phyloP scores from a whole-genome alignment of 2,329 filamentous ascomycete genomes.

The Monilinia polystroma region DNA sequence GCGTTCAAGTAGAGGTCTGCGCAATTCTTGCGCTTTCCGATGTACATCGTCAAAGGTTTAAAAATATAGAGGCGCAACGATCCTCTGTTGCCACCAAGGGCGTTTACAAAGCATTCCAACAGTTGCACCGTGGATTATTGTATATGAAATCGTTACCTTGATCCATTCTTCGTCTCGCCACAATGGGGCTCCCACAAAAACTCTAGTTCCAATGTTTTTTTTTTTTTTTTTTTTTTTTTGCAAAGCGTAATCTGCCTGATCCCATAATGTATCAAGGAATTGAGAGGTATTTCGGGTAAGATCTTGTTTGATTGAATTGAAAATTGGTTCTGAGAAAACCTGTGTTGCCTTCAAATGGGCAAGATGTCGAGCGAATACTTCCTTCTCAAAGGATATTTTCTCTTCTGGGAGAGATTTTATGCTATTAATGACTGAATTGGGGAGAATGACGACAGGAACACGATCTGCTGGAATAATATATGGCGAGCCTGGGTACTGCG shows the following conservation, averaged over 20 bases:
- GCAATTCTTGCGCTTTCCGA: slow-evolving; percentile 7
- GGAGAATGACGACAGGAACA: slow-evolving; percentile 13
- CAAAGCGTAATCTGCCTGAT: slow-evolving; percentile 31
- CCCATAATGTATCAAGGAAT: slow-evolving; percentile 31
- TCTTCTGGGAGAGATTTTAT: slow-evolving; percentile 18
- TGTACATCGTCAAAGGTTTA: background rate
- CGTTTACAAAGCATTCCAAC: slow-evolving; percentile 13
- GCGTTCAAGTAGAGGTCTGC: background rate
- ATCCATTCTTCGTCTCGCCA: slow-evolving; percentile 36
- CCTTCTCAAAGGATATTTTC: slow-evolving; percentile 16
- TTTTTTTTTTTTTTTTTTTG: slow-evolving; percentile 30
- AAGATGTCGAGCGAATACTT: slow-evolving; percentile 15
- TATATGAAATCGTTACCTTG: slow-evolving; percentile 28
- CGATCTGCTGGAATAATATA: slow-evolving; percentile 13
- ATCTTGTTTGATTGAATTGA: slow-evolving; percentile 31
- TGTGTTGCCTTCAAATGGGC: background rate
- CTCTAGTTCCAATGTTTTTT: slow-evolving; percentile 28
- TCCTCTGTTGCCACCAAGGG: slow-evolving; percentile 8
- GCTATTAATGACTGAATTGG: slow-evolving; percentile 8
- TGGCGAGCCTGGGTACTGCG: slow-evolving; percentile 12
- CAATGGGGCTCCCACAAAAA: slow-evolving; percentile 34
- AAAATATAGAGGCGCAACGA: slow-evolving; percentile 20
- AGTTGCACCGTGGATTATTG: slow-evolving; percentile 10
- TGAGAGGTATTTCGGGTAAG: slow-evolving; percentile 33
- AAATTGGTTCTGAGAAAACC: slow-evolving; percentile 14